Evolutionary conservation across 2,329 filamentous ascomycete species (phyloP).

Genomic region (Clarireedia hainanense): DNA sequence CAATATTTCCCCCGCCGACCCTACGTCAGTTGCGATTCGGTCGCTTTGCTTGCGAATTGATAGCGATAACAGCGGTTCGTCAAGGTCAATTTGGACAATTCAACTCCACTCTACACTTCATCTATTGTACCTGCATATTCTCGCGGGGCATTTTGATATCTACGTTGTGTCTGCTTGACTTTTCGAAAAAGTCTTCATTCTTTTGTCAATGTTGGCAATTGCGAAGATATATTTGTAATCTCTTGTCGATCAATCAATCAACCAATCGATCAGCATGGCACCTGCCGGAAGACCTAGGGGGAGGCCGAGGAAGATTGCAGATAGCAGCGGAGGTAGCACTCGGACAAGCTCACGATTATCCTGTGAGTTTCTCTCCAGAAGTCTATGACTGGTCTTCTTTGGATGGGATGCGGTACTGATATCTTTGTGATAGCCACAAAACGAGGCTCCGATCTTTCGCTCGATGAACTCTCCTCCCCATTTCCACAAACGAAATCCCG

Average conservation of each 20-base stretch:
- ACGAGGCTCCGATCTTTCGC: slow-evolving; percentile 14
- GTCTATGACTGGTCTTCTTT: too few species aligned
- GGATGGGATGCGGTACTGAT: background rate
- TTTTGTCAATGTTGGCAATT: too few species aligned
- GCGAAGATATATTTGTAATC: background rate
- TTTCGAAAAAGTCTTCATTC: too few species aligned
- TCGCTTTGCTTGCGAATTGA: too few species aligned
- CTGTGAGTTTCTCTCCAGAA: slow-evolving; percentile 16
- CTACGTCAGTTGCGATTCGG: too few species aligned
- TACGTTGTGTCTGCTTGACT: too few species aligned
- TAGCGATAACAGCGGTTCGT: too few species aligned
- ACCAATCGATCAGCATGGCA: slow-evolving; percentile 11
- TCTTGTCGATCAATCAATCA: background rate
- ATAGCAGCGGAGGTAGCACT: slow-evolving; percentile 12
- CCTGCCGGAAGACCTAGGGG: slow-evolving; percentile 16
- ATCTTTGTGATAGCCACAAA: slow-evolving; percentile 15
- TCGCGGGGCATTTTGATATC: background rate
- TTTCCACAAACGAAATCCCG: background rate
- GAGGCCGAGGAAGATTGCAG: slow-evolving; percentile 15
- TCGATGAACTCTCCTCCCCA: slow-evolving; percentile 7
- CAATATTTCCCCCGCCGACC: too few species aligned
- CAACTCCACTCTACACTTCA: background rate
- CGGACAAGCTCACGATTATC: slow-evolving; percentile 17
- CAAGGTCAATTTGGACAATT: too few species aligned
- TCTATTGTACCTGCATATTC: background rate